Conservation (phyloP, 164 flowering plant species). For the Aristolochia contorta region DNA sequence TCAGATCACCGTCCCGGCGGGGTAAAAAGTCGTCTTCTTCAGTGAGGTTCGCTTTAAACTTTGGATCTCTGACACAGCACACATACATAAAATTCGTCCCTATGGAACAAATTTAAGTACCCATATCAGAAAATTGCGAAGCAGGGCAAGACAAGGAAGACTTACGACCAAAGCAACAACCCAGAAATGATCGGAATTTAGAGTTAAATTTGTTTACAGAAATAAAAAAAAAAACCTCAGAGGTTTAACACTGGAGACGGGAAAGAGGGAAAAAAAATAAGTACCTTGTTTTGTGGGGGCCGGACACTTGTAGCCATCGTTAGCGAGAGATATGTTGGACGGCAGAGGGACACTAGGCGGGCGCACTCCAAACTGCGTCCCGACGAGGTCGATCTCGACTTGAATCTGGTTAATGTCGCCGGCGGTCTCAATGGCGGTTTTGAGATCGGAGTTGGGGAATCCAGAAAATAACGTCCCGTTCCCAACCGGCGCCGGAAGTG, state of each 20-base stretch:
- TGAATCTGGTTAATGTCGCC: slow-evolving; percentile 64
- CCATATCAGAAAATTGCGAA: neutral
- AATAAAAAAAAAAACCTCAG: neutral
- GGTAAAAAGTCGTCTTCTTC: slow-evolving; percentile 27
- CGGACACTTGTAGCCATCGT: slow-evolving; percentile 66
- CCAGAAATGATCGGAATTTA: neutral
- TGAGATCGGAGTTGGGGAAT: slow-evolving; percentile 58
- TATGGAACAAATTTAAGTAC: slow-evolving; percentile 12
- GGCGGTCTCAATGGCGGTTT: slow-evolving; percentile 76
- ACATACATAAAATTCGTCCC: slow-evolving; percentile 29
- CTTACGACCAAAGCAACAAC: neutral
- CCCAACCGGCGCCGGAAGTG: slow-evolving; percentile 50
- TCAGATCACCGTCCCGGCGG: slow-evolving; percentile 47
- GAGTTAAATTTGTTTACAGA: neutral
- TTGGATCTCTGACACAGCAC: slow-evolving; percentile 42
- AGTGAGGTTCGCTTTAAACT: slow-evolving; percentile 17
- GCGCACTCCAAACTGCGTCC: slow-evolving; percentile 73
- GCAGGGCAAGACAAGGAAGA: slow-evolving; percentile 1
- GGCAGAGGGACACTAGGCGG: slow-evolving; percentile 61
- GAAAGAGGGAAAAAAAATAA: neutral
- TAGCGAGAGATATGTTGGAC: slow-evolving; percentile 40
- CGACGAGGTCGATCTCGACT: slow-evolving; percentile 46
- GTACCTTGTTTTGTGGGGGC: slow-evolving; percentile 30
- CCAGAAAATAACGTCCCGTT: slow-evolving; percentile 74
- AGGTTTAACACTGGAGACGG: neutral